Evolutionary conservation across 257 asterid species (phyloP), one percentile per base, ranked within the genome.

Genomic region (Forsythia suspensa): DNA sequence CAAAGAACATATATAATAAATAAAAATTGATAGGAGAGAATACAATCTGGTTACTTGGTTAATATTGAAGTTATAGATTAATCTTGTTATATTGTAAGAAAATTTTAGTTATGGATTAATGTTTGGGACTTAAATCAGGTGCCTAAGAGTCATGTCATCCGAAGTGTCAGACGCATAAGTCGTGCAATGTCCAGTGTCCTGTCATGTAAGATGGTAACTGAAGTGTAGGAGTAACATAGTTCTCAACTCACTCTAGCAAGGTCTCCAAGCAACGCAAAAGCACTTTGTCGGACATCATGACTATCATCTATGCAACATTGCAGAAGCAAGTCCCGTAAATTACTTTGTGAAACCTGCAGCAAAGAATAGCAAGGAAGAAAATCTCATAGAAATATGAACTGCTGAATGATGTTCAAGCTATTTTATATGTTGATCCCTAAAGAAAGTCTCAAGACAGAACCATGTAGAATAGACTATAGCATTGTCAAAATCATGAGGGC

Each of bases 251-350:
- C 99, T 81, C 97, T 91, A 75, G 99, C 94, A 85, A 96, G 95
- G 80, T 96, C 99, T 12, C 99, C 99, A 76, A 96, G 94, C 89
- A 96, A 90, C 6, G 99, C 99, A 88, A 96, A 96, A 67, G 97
- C 98, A 88, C 99, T 96, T 85, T 96, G 99, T 65, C 97, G 91
- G 80, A 96, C 88, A 77, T 96, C 99, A 85, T 85, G 85, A 72
- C 96, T 94, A 75, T 94, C 98, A 85, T 96, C 99, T 92, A 86
- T 83, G 87, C 99, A 96, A 72, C 99, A 94, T 78, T 96, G 98
- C 81, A 96, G 91, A 80, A 96, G 95, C 88, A 96, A 86, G 79
- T 96, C 98, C 89, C 92, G 89, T 79, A 96, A 84, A 86, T 89
- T 91, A 88, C 97, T 89, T 85, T 92, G 97, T 70, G 97, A 89